Conservation (phyloP, 345 rosid species). For the Camelina neglecta region DNA sequence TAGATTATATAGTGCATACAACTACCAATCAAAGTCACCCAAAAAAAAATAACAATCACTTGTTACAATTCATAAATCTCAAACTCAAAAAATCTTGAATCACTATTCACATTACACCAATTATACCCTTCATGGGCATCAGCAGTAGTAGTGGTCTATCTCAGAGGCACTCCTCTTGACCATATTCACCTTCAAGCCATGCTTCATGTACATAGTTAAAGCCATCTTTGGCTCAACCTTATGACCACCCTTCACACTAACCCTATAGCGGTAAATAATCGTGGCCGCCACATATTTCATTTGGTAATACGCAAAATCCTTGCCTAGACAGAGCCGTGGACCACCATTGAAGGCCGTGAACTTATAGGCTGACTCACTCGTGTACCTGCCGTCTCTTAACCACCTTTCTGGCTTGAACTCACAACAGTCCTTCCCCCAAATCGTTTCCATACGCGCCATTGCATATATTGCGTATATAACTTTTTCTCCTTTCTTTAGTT, state of each 20-base stretch:
- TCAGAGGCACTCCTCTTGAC: conserved; percentile 27
- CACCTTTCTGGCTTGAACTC: conserved; percentile 85
- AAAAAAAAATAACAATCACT: neutral
- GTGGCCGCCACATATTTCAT: conserved; percentile 80
- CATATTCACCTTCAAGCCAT: conserved; percentile 37
- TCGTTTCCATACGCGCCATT: conserved; percentile 85
- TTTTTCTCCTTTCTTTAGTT: conserved; percentile 70
- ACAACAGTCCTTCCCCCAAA: conserved; percentile 78
- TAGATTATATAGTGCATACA: neutral
- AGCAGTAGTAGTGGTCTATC: conserved; percentile 4
- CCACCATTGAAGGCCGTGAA: conserved; percentile 91
- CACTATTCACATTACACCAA: neutral
- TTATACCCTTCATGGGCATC: neutral
- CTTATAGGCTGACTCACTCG: conserved; percentile 74
- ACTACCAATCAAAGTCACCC: conserved; percentile 16
- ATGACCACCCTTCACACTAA: conserved; percentile 52
- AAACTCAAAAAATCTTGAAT: neutral
- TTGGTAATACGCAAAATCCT: conserved; percentile 83
- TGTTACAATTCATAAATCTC: neutral
- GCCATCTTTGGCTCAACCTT: conserved; percentile 60
- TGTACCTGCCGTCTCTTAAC: conserved; percentile 68
- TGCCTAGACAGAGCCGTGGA: conserved; percentile 81
- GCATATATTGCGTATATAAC: conserved; percentile 77
- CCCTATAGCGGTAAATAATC: conserved; percentile 56
- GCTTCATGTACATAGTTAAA: conserved; percentile 88